Evolutionary conservation across 441 rosid species (phyloP), one percentile per base, ranked within the genome.

Genomic region (Euphorbia celastroides): DNA sequence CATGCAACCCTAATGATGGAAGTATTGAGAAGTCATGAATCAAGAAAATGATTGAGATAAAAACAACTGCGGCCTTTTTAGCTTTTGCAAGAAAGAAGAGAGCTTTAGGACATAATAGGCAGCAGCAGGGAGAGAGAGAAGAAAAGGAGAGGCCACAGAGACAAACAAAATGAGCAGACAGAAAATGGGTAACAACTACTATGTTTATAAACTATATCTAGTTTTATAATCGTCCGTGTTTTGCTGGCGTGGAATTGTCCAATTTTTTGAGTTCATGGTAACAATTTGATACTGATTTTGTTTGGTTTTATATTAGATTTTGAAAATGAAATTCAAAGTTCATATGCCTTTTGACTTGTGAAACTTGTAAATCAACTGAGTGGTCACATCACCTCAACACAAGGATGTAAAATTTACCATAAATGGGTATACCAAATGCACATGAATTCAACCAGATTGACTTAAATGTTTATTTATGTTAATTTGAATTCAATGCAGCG

Each of bases 371-470:
- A 6, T 50, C 1, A 50, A n/a, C 23, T 48, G 22, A n/a, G 20
- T 50, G 25, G 55, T 50, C 55, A 19, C 55, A 50, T 50, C 55
- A 50, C 55, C n/a, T n/a, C n/a, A n/a, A n/a, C n/a, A n/a, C n/a
- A 19, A 50, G 55, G 25, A 50, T 19, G 55, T 9, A 3, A 9
- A 38, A 38, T 9, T 38, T 38, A 38, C 44, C 44, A 38, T 38
- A 3, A 38, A 38, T 38, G 44, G 44, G 7, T 14, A 38, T 38
- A n/a, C 5, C n/a, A n/a, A n/a, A n/a, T n/a, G n/a, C n/a, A n/a
- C n/a, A n/a, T n/a, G n/a, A n/a, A n/a, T n/a, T n/a, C n/a, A n/a
- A n/a, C n/a, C n/a, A n/a, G n/a, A n/a, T n/a, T n/a, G n/a, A n/a
- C n/a, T n/a, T n/a, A n/a, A n/a, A n/a, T n/a, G n/a, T n/a, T n/a